Evolutionary conservation across 108 stramenopile species (phyloP).

Genomic region (Cyclotella distinguenda): DNA sequence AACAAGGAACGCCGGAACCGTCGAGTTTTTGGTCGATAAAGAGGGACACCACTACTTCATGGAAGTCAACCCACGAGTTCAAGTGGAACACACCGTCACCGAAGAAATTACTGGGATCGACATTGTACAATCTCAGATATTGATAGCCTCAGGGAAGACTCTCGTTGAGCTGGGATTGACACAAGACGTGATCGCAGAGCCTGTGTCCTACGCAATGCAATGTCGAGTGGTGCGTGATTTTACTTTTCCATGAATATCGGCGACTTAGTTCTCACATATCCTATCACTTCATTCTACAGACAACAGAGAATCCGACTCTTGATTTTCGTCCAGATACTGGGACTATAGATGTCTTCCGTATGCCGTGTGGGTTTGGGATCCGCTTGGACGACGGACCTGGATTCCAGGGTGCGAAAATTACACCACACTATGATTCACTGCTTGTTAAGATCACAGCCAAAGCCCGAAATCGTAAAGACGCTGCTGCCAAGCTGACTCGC

Average conservation of each 20-base stretch:
- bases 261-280: neutral
- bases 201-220: constrained; percentile 90
- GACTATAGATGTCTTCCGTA: constrained; percentile 86
- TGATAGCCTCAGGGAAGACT: constrained; percentile 90
- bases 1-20: constrained; percentile 88
- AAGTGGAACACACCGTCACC: constrained; percentile 84
- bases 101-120: constrained; percentile 91
- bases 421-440: constrained; percentile 60
- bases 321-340: constrained; percentile 95
- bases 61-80: constrained; percentile 89
- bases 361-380: constrained; percentile 94
- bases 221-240: constrained; percentile 67
- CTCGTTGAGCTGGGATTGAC: constrained; percentile 69
- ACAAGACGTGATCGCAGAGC: constrained; percentile 63
- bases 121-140: constrained; percentile 91
- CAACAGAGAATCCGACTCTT: constrained; percentile 89
- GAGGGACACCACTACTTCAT: constrained; percentile 88
- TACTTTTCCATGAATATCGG: neutral
- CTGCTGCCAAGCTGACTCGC: constrained; percentile 64
- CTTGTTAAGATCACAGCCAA: constrained; percentile 88
- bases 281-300: constrained; percentile 22
- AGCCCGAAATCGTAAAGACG: constrained; percentile 75
- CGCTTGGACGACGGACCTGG: constrained; percentile 89
- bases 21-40: constrained; percentile 96
- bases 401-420: constrained; percentile 44